Evolutionary conservation across 192 early-diverging fungal genomes (phyloP).

Genomic region (Coemansia furcata): DNA sequence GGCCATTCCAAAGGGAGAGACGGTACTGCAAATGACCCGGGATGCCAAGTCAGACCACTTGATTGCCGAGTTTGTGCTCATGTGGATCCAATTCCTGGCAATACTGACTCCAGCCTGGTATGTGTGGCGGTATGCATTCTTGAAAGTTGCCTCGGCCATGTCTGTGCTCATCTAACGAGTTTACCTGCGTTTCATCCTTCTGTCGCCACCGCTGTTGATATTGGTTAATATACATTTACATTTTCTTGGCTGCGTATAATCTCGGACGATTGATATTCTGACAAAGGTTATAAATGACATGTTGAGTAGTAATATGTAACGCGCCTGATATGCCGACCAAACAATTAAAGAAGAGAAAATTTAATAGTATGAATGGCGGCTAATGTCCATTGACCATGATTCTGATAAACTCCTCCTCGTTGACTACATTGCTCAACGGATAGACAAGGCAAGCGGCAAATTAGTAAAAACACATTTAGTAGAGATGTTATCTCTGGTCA

Average conservation of each 20-base stretch:
- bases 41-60: conserved; percentile 20
- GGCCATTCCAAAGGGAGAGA: conserved; percentile 24
- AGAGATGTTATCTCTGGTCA: neutral
- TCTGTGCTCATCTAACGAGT: neutral
- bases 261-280: neutral
- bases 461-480: neutral
- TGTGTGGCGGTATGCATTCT: conserved; percentile 14
- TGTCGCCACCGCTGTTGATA: too few relatives aligned
- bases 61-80: conserved; percentile 24
- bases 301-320: neutral
- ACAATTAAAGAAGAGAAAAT: neutral
- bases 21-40: conserved; percentile 22
- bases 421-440: conserved; percentile 54
- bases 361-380: neutral
- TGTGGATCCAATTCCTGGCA: conserved; percentile 47
- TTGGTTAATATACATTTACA: neutral
- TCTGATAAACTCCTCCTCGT: conserved; percentile 77
- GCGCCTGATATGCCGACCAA: neutral
- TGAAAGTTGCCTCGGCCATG: neutral
- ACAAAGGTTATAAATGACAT: neutral
- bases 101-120: conserved; percentile 34
- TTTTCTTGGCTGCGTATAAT: neutral
- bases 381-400: conserved; percentile 71
- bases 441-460: neutral
- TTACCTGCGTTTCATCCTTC: neutral